phyloP scores from a whole-genome alignment of 345 rosid species.

The Eucalyptus globulus region DNA sequence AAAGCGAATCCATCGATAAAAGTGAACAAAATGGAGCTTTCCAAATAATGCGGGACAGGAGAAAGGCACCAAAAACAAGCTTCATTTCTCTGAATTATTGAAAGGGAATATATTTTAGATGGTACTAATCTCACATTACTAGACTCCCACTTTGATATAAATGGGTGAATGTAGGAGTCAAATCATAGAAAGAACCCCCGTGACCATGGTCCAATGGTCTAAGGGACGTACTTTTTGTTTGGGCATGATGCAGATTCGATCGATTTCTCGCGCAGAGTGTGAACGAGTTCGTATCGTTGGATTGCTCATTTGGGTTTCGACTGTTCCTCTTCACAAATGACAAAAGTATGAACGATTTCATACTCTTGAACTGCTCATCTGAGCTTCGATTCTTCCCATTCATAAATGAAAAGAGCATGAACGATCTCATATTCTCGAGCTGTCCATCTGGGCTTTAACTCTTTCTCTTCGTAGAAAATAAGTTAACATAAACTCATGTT shows the following conservation, averaged over 20 bases:
- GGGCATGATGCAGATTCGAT: too few species aligned
- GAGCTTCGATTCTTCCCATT: too few species aligned
- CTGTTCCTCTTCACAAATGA: too few species aligned
- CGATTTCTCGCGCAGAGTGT: fast-evolving
- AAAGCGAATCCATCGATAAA: background rate
- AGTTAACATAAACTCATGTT: too few species aligned
- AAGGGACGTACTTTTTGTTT: too few species aligned
- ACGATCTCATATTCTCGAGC: fast-evolving
- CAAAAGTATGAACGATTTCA: too few species aligned
- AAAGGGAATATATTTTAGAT: background rate
- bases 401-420: too few species aligned
- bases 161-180: background rate
- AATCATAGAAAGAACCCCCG: background rate
- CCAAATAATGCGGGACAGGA: background rate
- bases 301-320: too few species aligned
- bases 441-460: fast-evolving
- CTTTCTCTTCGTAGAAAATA: too few species aligned
- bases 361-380: too few species aligned
- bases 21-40: background rate
- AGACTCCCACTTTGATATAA: background rate
- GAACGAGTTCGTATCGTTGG: too few species aligned
- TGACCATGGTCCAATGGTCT: too few species aligned
- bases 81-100: background rate
- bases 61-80: background rate
- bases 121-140: background rate